These are phyloP conservation scores for Dictyostelium firmibasis DNA, from an alignment of 78 protist genomes.

Conservation along the genomic window DNA sequence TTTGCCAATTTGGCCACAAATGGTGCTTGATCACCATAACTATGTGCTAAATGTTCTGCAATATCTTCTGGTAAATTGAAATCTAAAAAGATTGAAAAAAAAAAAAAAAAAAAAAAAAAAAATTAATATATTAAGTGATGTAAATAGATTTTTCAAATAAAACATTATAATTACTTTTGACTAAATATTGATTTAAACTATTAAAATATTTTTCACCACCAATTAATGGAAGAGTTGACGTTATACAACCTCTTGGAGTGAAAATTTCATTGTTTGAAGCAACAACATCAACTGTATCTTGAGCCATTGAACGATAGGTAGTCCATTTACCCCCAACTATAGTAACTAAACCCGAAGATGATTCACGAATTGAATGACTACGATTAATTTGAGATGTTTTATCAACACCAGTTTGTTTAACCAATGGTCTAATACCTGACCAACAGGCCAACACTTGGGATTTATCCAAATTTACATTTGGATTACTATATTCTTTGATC, in stretches of 20 bases:
- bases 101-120: neutral
- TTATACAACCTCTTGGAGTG: slow-evolving; percentile 24
- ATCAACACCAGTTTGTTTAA: neutral
- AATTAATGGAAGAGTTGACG: neutral
- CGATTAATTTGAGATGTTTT: slow-evolving; percentile 83
- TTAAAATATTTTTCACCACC: slow-evolving; percentile 73
- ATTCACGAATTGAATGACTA: slow-evolving; percentile 81
- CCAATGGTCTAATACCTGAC: slow-evolving; percentile 94
- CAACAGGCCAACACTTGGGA: slow-evolving; percentile 83
- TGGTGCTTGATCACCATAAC: slow-evolving; percentile 75
- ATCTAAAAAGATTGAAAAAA: neutral
- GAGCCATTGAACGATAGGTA: slow-evolving; percentile 96
- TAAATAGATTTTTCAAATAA: too few relatives aligned
- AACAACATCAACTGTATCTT: slow-evolving; percentile 87
- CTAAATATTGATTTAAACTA: neutral
- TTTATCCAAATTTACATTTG: slow-evolving; percentile 19
- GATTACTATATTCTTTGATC: slow-evolving; percentile 16
- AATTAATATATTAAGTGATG: neutral
- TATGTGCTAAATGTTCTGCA: slow-evolving; percentile 42
- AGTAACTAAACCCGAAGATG: slow-evolving; percentile 84
- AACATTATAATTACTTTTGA: neutral
- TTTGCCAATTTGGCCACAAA: slow-evolving; percentile 44
- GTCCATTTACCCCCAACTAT: slow-evolving; percentile 99
- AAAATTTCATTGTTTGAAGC: neutral
- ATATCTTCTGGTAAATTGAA: slow-evolving; percentile 31